phyloP scores from a whole-genome alignment of 768 basidiomycete species.

The Heimioporus sp. region DNA sequence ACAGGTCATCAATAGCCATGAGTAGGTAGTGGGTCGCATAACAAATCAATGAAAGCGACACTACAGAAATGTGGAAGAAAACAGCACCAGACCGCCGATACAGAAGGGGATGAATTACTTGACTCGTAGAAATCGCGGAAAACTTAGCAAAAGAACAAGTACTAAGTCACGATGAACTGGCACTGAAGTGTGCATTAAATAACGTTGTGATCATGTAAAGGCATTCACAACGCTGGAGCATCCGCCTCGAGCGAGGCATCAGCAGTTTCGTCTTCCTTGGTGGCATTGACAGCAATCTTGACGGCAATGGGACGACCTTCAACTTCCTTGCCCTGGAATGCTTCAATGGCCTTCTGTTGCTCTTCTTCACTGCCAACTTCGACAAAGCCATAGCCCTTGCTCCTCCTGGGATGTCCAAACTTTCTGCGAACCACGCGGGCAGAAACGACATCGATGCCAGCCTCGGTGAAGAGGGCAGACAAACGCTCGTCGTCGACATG shows the following conservation, averaged over 20 bases:
- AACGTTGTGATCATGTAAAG: conserved; percentile 19
- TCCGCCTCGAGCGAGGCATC: conserved; percentile 32
- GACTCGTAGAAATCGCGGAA: conserved; percentile 36
- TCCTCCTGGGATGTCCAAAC: conserved; percentile 80
- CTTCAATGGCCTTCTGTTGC: conserved; percentile 88
- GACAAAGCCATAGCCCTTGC: conserved; percentile 98
- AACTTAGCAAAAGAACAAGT: conserved; percentile 35
- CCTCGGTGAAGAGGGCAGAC: conserved; percentile 79
- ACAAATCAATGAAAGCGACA: conserved; percentile 28
- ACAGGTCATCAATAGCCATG: conserved; percentile 27
- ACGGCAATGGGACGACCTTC: conserved; percentile 85
- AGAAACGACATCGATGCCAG: conserved; percentile 75
- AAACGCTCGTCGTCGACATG: conserved; percentile 84
- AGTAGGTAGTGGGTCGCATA: conserved; percentile 26
- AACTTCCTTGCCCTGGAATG: conserved; percentile 84
- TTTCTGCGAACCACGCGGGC: conserved; percentile 88
- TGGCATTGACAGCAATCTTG: conserved; percentile 92
- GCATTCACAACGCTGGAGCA: conserved; percentile 26
- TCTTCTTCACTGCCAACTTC: conserved; percentile 88
- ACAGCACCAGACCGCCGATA: conserved; percentile 47
- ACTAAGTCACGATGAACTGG: conserved; percentile 32
- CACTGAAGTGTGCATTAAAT: conserved; percentile 25
- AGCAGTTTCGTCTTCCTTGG: conserved; percentile 55
- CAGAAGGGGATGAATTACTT: conserved; percentile 21
- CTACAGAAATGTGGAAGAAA: conserved; percentile 32